phyloP scores from a whole-genome alignment of 2,329 filamentous ascomycete genomes.

The Cytospora chrysosperma region DNA sequence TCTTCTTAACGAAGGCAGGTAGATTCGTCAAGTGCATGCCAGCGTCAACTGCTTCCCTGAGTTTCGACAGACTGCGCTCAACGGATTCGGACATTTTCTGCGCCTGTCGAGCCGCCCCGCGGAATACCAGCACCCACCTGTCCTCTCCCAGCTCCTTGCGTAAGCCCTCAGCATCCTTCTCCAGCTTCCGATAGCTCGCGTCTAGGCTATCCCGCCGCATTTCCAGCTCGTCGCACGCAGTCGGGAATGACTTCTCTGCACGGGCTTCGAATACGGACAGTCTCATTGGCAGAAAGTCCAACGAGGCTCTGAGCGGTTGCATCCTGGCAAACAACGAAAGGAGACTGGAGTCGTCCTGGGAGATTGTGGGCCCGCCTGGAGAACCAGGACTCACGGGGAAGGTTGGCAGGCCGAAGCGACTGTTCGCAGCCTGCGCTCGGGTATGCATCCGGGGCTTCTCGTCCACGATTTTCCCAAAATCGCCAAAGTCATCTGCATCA shows the following conservation, averaged over 20 bases:
- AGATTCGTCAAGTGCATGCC: slow-evolving; percentile 72
- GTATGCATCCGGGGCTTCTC: slow-evolving; percentile 65
- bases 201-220: slow-evolving; percentile 73
- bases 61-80: slow-evolving; percentile 78
- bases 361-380: slow-evolving; percentile 55
- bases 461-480: slow-evolving; percentile 90
- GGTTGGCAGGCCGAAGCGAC: slow-evolving; percentile 66
- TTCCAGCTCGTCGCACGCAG: slow-evolving; percentile 84
- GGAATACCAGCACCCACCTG: slow-evolving; percentile 92
- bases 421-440: slow-evolving; percentile 51
- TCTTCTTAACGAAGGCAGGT: slow-evolving; percentile 71
- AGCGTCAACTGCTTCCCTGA: slow-evolving; percentile 76
- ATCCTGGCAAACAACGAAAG: slow-evolving; percentile 90
- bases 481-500: slow-evolving; percentile 74
- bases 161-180: slow-evolving; percentile 85
- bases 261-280: slow-evolving; percentile 81
- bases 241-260: slow-evolving; percentile 78
- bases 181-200: slow-evolving; percentile 81
- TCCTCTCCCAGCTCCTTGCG: slow-evolving; percentile 92
- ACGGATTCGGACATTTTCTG: slow-evolving; percentile 97
- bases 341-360: slow-evolving; percentile 82
- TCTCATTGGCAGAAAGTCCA: slow-evolving; percentile 95
- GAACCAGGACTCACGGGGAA: slow-evolving; percentile 64
- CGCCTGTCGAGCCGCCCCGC: slow-evolving; percentile 86
- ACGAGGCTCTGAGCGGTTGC: slow-evolving; percentile 86